Percentiles rank a stretch among this genome's conserved stretches.
These are phyloP conservation scores for Eucalyptus regnans DNA, from an alignment of 345 rosid genomes.

Conservation along the genomic window DNA sequence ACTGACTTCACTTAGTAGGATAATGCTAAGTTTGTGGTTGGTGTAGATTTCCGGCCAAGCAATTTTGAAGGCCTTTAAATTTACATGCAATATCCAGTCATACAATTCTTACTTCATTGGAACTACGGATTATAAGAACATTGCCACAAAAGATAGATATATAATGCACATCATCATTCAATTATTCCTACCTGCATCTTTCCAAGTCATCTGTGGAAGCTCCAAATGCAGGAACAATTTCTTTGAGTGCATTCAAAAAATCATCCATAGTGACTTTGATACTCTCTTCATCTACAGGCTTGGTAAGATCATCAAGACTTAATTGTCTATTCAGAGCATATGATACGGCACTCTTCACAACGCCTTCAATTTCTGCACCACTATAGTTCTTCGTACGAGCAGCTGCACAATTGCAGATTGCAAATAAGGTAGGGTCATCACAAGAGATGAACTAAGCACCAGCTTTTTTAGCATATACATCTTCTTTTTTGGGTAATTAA, in stretches of 20 bases:
- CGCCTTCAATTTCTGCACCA: slow-evolving; percentile 99
- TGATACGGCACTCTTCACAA: slow-evolving; percentile 97
- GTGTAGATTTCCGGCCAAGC: not conserved
- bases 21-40: not conserved
- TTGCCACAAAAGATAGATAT: not conserved
- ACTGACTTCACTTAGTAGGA: not conserved
- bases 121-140: not conserved
- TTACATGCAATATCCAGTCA: not conserved
- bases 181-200: slow-evolving; percentile 64
- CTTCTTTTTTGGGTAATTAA: not conserved
- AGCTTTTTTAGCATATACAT: not conserved
- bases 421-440: not conserved
- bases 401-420: slow-evolving; percentile 33
- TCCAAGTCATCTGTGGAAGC: slow-evolving; percentile 97
- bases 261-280: slow-evolving; percentile 94
- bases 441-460: not conserved
- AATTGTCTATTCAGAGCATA: slow-evolving; percentile 92
- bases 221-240: slow-evolving; percentile 90
- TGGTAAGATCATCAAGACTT: slow-evolving; percentile 93
- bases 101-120: not conserved
- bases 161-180: not conserved
- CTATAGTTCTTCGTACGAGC: slow-evolving; percentile 96
- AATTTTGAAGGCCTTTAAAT: not conserved
- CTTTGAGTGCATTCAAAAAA: slow-evolving; percentile 69
- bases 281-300: slow-evolving; percentile 93